A percentile compares a stretch with the other conserved stretches of the same genome.
Evolutionary conservation across 129 eudicot genomes (phyloP).

Genomic region (Ambrosia artemisiifolia): DNA sequence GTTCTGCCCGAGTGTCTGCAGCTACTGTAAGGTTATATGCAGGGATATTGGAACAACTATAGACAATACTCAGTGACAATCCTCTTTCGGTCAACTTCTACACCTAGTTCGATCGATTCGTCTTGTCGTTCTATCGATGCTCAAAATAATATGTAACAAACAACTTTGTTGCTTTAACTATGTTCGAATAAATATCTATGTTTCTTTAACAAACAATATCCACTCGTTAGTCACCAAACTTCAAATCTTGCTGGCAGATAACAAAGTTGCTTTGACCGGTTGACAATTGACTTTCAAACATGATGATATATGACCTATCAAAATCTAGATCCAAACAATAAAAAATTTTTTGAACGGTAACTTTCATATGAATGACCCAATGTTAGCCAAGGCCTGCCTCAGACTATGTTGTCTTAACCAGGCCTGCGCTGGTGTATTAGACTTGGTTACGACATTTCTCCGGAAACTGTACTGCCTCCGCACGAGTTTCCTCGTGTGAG

Average conservation of each 20-base stretch:
- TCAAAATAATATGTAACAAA: not conserved
- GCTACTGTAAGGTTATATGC: conserved; percentile 30
- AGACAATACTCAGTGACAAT: not conserved
- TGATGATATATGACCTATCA: not conserved
- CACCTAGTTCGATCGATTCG: not conserved
- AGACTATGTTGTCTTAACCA: no score
- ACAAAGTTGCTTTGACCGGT: conserved; percentile 3
- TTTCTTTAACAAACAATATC: conserved; percentile 3
- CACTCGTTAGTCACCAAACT: conserved; percentile 5
- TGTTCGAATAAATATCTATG: not conserved
- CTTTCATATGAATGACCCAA: no score
- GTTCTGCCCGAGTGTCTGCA: conserved; percentile 36
- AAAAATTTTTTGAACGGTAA: no score
- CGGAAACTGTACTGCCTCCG: no score
- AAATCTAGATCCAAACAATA: no score
- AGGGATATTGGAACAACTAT: conserved; percentile 26
- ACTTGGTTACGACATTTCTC: no score
- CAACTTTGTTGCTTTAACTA: not conserved
- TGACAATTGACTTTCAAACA: conserved; percentile 14
- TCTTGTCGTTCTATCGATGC: not conserved
- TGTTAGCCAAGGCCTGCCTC: no score
- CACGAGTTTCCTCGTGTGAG: no score
- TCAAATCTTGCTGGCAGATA: conserved; percentile 8
- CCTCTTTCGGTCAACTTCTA: not conserved
- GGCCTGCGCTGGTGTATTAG: no score